Evolutionary conservation across 768 basidiomycete genomes (phyloP), one percentile per base, ranked within the genome.

Genomic region (Mycena belliarum): DNA sequence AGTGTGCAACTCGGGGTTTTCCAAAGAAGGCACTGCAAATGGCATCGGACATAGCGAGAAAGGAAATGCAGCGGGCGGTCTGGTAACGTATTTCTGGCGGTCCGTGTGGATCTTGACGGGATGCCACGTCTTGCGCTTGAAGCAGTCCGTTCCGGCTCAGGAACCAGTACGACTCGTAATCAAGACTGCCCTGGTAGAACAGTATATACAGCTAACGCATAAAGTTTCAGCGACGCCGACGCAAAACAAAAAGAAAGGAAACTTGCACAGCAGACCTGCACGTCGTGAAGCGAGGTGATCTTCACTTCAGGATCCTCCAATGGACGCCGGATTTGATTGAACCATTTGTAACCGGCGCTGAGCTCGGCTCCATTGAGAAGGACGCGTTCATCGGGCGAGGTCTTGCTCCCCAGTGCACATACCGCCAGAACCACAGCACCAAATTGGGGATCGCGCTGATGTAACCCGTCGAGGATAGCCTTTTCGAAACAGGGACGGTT

Each of bases 201-300:
- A n/a, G n/a, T n/a, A n/a, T n/a, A n/a, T n/a, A n/a, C n/a, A n/a
- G n/a, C n/a, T n/a, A n/a, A n/a, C n/a, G n/a, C n/a, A n/a, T n/a
- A n/a, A n/a, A n/a, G n/a, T n/a, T n/a, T n/a, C n/a, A n/a, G n/a
- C n/a, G n/a, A n/a, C n/a, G n/a, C n/a, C n/a, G n/a, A n/a, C n/a
- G n/a, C n/a, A n/a, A n/a, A n/a, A n/a, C n/a, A 26, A 12, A 23
- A 8, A 49, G 16, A 15, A 5, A 37, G 6, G 18, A 73, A 51
- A 32, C 6, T 32, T 63, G 78, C 78, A 68, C 75, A 71, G 65
- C 77, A 77, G 6, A 73, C 72, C 65, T 88, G 87, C 42, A 87
- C 69, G 57, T 87, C 86, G 68, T 79, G 79, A 55, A 88, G 66
- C 18, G 76, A 66, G 1, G 84, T n/a, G 81, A 4, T 80, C 76